A percentile compares a stretch with the other conserved stretches of the same genome.
These are phyloP conservation scores for Nicotiana sylvestris DNA, from an alignment of 257 asterid species.

Conservation along the genomic window DNA sequence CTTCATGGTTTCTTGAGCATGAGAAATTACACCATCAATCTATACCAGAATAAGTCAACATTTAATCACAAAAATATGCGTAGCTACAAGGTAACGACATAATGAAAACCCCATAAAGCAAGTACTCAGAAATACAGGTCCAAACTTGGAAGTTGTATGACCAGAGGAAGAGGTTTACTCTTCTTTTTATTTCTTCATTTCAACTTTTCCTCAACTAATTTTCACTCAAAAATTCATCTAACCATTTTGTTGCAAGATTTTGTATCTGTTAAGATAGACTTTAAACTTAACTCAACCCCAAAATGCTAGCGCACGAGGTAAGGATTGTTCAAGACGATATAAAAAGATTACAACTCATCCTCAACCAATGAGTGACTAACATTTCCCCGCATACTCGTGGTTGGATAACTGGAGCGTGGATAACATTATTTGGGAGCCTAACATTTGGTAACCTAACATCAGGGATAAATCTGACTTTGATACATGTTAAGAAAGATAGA, in stretches of 20 bases:
- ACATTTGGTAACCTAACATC: no score
- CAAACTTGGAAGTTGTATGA: neutral
- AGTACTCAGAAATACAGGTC: neutral
- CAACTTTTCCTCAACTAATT: neutral
- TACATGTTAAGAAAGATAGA: no score
- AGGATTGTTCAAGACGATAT: no score
- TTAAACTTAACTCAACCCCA: no score
- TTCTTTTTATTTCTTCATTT: neutral
- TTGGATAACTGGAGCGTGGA: no score
- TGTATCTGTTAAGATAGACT: neutral
- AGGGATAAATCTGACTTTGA: no score
- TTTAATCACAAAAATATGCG: neutral
- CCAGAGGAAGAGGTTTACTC: neutral
- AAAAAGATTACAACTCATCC: no score
- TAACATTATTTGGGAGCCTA: no score
- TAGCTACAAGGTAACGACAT: neutral
- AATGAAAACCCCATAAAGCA: neutral
- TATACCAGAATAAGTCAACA: constrained; percentile 25
- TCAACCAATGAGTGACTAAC: no score
- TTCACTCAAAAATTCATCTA: neutral
- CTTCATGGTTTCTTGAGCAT: constrained; percentile 92
- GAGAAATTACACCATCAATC: constrained; percentile 91
- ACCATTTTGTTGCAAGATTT: neutral
- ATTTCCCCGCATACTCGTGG: no score
- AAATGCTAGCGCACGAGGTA: no score